Base-by-base conservation (phyloP, 306 rosid genomes). In the Rosa multiflora region DNA sequence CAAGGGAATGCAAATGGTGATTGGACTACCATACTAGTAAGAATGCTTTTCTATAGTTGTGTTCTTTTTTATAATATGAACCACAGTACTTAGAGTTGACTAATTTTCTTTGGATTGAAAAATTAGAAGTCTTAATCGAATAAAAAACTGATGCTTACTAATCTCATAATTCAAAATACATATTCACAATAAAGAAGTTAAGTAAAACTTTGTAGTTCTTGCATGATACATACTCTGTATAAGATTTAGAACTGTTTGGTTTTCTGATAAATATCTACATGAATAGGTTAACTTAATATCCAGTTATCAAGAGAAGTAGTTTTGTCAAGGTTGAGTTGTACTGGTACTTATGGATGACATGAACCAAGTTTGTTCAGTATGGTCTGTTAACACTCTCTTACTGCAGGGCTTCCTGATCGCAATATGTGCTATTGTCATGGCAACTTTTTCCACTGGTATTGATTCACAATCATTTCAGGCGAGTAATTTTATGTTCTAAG, bases 381-480 rank as follows among this genome's bases (percentile, higher is more conserved):
- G 39, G 52, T 61, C 58, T 78, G 47, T n/a, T 42, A 56, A 63
- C 46, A 10, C 18, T 72, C 18, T 72, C 75, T 69, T 89, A 68
- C 55, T 32, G 58, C 77, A 94, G 98, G 85, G 97, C 70, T 94
- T 94, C 79, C 80, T 92, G 46, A 84, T 94, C 13, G 98, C 98
- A 21, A 85, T 92, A 78, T 88, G 86, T 74, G 94, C 93, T 3
- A 84, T 90, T 73, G 97, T 94, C 70, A 82, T 90, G 90, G 97
- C 97, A 58, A 88, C 97, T 29, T 90, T 94, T 81, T 94, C 98
- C 35, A 94, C 97, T 1, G 98, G 98, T 77, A 87, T 92, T 62
- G 98, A 94, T 89, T 89, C 97, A 26, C 85, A 89, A 75, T 88
- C 88, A 85, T 94, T 94, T 88, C 94, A 90, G 96, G 98, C 85